Evolutionary conservation across 164 flowering plant species (phyloP), one percentile per base, ranked within the genome.

Genomic region (Magnolia kwangsiensis): DNA sequence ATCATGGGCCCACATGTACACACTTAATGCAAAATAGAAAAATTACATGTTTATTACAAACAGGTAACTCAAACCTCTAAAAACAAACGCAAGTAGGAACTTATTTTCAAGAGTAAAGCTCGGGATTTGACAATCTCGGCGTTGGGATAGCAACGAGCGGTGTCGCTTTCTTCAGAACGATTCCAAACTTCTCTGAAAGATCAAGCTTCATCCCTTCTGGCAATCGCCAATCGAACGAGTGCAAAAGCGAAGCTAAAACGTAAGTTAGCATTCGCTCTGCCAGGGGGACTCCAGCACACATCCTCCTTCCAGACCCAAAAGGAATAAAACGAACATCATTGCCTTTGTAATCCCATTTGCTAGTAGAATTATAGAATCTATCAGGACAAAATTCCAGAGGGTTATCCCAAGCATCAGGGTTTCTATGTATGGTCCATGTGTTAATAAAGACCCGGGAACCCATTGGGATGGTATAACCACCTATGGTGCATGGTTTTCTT

Each of bases 241-340:
- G 75, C 51, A 63, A 24, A 10, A 73, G n/a, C 9, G 75, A 13
- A 6, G 66, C 67, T 11, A 73, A 37, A 7, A 37, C 19, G 27
- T 51, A 29, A n/a, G 18, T 27, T 3, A 63, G 23, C 75, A 63
- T 73, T 16, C 51, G 27, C 59, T 58, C 65, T 9, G 67, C 75
- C 9, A 73, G 13, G 10, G 75, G 75, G 7, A 73, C 9, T 6
- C 75, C 75, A 5, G 45, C 11, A 45, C 75, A 73, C 11, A 37
- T 61, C 49, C 75, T 73, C 66, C 75, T 24, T 8, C 75, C 51
- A 2, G 75, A 59, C 7, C 75, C 75, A 18, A 73, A 73, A 1
- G 67, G 75, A 61, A 73, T 19, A 29, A 29, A 73, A 11, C 19
- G 66, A n/a, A 59, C 29, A 59, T 73, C 66, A 6, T 29, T 23